Base-by-base conservation (phyloP, 2,329 filamentous ascomycete species). In the Diaporthe caulivora region DNA sequence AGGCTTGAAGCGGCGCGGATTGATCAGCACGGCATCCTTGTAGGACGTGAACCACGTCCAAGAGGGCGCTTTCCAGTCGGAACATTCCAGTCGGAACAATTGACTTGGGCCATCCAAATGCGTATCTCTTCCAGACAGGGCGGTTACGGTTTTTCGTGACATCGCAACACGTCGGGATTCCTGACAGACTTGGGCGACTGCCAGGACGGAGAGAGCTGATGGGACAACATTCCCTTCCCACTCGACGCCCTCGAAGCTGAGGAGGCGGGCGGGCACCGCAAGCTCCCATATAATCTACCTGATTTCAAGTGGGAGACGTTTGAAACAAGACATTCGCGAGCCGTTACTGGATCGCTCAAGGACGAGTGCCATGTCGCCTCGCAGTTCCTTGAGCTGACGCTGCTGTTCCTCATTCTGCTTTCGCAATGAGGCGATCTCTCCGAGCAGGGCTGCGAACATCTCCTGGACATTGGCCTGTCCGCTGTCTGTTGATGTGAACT, bases 221-320 rank as follows among this genome's bases (percentile, higher is more conserved):
- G 57, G 15, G n/a, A n/a, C n/a, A 18, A 42, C n/a, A 40, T 4
- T n/a, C 15, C 4, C 3, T 13, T 11, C 17, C 26, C 3, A 7
- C 8, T 5, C 18, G 21, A 26, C 8, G 37, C 37, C n/a, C 3
- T 40, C n/a, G n/a, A 42, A 18, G n/a, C 37, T 13, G 2, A 60
- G 57, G 1, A 60, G 34, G 1, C 57, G 57, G 10, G 2, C 4
- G 1, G 57, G 57, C 15, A 42, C 8, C 37, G 57, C 57, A 18
- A 42, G 37, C 37, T 42, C n/a, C 57, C 57, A 60, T 60, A 60
- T 44, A 34, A 60, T 42, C 37, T 42, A 13, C 24, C 57, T 60
- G 57, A 60, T 29, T 7, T 60, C 34, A 11, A 29, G 2, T 2
- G 57, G 57, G 3, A 60, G 37, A 1, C 15, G 37, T 26, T 26